A percentile compares a stretch with the other conserved stretches of the same genome.
phyloP scores from a whole-genome alignment of 1,139 yeast genomes.

The Geotrichum armillariae region DNA sequence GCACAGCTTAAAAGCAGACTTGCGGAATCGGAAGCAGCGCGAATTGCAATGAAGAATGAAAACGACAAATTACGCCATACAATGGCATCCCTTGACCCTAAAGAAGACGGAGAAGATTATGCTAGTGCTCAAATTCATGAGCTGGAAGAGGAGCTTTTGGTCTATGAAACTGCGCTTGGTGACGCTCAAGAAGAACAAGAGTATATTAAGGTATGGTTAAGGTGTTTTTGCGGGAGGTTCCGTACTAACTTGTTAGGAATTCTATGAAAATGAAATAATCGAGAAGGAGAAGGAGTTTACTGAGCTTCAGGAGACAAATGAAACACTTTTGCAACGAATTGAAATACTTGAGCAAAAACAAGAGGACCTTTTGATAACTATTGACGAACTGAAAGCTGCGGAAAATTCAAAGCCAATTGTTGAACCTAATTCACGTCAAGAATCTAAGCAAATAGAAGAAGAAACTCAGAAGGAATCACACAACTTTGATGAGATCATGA shows the following conservation, averaged over 20 bases:
- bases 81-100: slow-evolving; percentile 14
- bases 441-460: not conserved
- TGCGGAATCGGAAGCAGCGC: slow-evolving; percentile 26
- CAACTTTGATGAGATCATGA: not conserved
- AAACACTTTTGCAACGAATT: slow-evolving; percentile 6
- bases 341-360: slow-evolving; percentile 6
- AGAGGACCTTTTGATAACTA: not conserved
- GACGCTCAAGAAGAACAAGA: slow-evolving; percentile 5
- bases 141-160: slow-evolving; percentile 14
- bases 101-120: slow-evolving; percentile 17
- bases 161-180: slow-evolving; percentile 8
- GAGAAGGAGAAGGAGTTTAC: slow-evolving; percentile 14
- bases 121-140: slow-evolving; percentile 4
- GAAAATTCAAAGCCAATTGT: not conserved
- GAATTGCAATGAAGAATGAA: slow-evolving; percentile 24
- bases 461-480: not conserved
- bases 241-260: slow-evolving; percentile 6
- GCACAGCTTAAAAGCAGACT: slow-evolving; percentile 26
- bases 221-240: not conserved
- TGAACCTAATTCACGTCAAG: slow-evolving; percentile 3
- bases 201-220: slow-evolving; percentile 6
- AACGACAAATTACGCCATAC: slow-evolving; percentile 26
- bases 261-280: slow-evolving; percentile 8
- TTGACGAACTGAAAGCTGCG: not conserved
- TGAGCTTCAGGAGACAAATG: slow-evolving; percentile 7